Conservation (phyloP, 2,329 filamentous ascomycete genomes). For the Dactylellina sp. region DNA sequence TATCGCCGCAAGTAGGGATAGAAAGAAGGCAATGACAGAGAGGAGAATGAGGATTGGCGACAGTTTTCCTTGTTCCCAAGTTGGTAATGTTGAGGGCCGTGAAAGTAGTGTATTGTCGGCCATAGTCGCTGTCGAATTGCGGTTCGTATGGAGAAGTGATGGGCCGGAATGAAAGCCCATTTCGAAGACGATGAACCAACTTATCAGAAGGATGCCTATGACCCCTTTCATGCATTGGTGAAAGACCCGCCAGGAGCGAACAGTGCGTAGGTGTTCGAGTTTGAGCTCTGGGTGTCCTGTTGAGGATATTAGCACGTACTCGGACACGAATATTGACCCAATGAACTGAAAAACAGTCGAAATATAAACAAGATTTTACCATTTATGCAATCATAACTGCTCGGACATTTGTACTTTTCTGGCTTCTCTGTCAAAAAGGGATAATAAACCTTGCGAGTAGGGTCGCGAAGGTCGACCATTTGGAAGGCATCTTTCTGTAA, state of each 20-base stretch:
- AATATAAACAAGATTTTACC: conserved; percentile 4
- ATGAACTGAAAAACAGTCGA: no score
- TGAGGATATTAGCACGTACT: neutral
- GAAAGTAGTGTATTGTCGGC: neutral
- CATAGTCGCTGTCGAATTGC: neutral
- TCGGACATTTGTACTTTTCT: conserved; percentile 1
- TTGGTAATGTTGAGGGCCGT: neutral
- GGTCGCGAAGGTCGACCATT: neutral
- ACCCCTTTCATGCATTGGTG: neutral
- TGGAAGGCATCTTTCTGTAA: neutral
- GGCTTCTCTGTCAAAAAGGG: no score
- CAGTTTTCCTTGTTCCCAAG: neutral
- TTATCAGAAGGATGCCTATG: neutral
- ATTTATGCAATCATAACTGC: conserved; percentile 5
- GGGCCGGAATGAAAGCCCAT: neutral
- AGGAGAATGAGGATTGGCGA: neutral
- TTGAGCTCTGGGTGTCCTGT: conserved; percentile 13
- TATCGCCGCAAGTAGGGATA: neutral
- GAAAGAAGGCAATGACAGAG: neutral
- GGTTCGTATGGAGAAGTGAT: no score
- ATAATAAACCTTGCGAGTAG: neutral
- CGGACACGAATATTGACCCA: neutral
- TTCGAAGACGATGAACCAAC: neutral
- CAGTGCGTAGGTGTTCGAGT: neutral
- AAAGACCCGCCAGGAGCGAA: no score